Evolutionary conservation across 345 rosid genomes (phyloP), one percentile per base, ranked within the genome.

Genomic region (Melastoma malabathricum): DNA sequence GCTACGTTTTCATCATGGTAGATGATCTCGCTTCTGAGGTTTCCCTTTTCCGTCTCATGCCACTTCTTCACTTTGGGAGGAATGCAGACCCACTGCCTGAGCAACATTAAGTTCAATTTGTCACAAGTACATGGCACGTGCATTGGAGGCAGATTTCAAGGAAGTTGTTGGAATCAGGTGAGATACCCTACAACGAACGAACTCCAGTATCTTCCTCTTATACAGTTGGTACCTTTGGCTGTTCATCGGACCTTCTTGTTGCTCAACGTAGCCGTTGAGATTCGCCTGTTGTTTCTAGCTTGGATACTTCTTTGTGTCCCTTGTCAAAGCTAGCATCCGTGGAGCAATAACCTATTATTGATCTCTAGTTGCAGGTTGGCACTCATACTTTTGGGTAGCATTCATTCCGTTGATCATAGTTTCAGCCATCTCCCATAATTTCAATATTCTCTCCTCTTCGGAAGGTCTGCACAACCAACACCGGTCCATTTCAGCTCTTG

Each of bases 221-320:
- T 18, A 68, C 86, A 89, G 97, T 62, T 89, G 97, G 95, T 89
- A 81, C 47, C 95, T 89, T 44, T 89, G 97, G 97, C 45, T 83
- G 45, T 85, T 85, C 44, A 85, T 85, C 60, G 82, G 52, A 15
- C 81, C 56, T 89, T 89, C 74, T 62, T 89, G 73, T 66, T 85
- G 75, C 69, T 86, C 55, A 83, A 89, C 71, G 61, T 86, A 29
- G 47, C 66, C 13, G 73, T 89, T 89, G 59, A 72, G 76, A 45
- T 22, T 1, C 25, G 38, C 4, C 25, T 22, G 25, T 22, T 22
- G 14, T 29, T 14, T 10, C 5, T 6, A 8, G 16, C 2, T 6
- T 3, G 12, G 34, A 56, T 57, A 22, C 25, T 22, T 22, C 25
- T 22, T 2, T 4, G 25, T 22, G 25, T n/a, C n/a, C 25, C 25